Percentiles rank a stretch among this genome's conserved stretches.
Evolutionary conservation across 306 rosid genomes (phyloP).

Genomic region (Trichosanthes truncata): DNA sequence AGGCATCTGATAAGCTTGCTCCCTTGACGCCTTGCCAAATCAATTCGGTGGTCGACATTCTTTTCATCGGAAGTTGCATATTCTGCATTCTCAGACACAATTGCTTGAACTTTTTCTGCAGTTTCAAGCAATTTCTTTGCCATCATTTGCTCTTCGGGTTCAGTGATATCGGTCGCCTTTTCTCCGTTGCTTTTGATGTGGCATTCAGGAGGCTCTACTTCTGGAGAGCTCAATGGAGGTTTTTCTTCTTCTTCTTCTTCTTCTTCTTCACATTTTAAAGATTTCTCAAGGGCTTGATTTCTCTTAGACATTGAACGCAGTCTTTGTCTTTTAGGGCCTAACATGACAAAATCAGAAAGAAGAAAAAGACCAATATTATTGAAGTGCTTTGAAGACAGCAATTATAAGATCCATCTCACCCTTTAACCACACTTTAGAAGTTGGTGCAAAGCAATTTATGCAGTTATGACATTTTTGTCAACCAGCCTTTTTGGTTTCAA

Average conservation of each 20-base stretch:
- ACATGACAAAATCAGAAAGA: background rate
- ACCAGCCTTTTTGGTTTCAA: background rate
- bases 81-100: conserved; percentile 25
- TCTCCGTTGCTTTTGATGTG: background rate
- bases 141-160: conserved; percentile 21
- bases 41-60: conserved; percentile 2
- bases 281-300: conserved; percentile 11
- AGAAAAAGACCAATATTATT: background rate
- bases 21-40: conserved; percentile 26
- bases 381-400: background rate
- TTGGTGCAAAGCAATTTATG: background rate
- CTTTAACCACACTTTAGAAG: background rate
- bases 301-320: background rate
- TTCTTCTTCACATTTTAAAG: background rate
- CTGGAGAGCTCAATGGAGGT: background rate
- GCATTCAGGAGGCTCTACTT: conserved; percentile 1
- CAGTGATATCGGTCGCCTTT: background rate
- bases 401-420: background rate
- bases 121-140: conserved; percentile 23
- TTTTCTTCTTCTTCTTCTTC: background rate
- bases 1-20: conserved; percentile 35
- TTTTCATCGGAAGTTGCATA: conserved; percentile 9
- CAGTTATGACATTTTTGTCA: background rate
- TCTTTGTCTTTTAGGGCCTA: conserved; percentile 5
- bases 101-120: conserved; percentile 25